phyloP scores from a whole-genome alignment of 1,139 yeast genomes.

The Yamadazyma mexicana region DNA sequence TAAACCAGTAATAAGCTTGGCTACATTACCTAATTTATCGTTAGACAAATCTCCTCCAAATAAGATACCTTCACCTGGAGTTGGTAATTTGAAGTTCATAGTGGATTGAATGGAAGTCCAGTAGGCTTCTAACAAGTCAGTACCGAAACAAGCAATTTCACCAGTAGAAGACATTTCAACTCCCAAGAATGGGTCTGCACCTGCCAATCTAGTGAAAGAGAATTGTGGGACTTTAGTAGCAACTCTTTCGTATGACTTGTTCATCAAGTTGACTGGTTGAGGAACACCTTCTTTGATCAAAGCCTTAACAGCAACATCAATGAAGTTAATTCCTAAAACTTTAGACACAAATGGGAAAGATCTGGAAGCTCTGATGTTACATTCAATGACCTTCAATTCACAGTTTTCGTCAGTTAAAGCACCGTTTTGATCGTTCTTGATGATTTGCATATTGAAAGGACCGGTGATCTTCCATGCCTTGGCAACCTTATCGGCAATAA shows the following conservation, averaged over 20 bases:
- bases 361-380: constrained; percentile 97
- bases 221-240: constrained; percentile 98
- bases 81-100: constrained; percentile 92
- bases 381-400: constrained; percentile 88
- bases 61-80: constrained; percentile 84
- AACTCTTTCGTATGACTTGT: constrained; percentile 63
- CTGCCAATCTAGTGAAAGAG: constrained; percentile 96
- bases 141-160: constrained; percentile 96
- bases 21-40: constrained; percentile 72
- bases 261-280: constrained; percentile 69
- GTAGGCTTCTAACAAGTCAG: constrained; percentile 82
- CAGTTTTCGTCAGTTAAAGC: constrained; percentile 52
- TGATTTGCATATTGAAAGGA: constrained; percentile 97
- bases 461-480: constrained; percentile 94
- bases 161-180: constrained; percentile 99
- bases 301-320: constrained; percentile 91
- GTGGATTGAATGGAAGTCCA: constrained; percentile 97
- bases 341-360: constrained; percentile 98
- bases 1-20: constrained; percentile 62
- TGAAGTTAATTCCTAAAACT: constrained; percentile 90
- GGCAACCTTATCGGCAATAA: constrained; percentile 90
- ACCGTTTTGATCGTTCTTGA: constrained; percentile 58
- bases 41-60: constrained; percentile 90
- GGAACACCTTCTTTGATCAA: constrained; percentile 73
- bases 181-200: constrained; percentile 98